Base-by-base conservation (phyloP, 257 asterid species). In the Solanum bukasovii region DNA sequence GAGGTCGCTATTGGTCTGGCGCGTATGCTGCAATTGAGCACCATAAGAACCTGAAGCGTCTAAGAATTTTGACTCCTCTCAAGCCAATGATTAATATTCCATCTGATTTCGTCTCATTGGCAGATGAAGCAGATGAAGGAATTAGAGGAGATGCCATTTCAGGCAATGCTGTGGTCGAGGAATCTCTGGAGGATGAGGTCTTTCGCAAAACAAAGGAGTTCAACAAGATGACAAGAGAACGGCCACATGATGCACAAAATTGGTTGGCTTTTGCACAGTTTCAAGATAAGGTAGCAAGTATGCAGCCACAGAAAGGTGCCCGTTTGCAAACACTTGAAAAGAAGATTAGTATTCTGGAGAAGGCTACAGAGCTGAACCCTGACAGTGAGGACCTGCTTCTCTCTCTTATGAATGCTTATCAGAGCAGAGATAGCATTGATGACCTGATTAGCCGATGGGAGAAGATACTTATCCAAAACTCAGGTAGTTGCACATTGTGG, bases 1-100 rank as follows among this genome's bases (percentile, higher is more conserved):
- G 92, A 84, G 99, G 98, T 84, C 96, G 99, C 68, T 97, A 97
- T 89, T 97, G 99, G 98, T 96, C 99, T 72, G 94, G 96, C 8
- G 93, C 92, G 65, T 93, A 93, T 89, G 91, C 98, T 87, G 97
- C 98, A 68, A 78, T 97, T 29, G 99, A 97, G 91, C 98, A 95
- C 84, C 98, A 96, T 89, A 95, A 93, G 92, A 95, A 93, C 90
- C 88, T 97, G 90, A 97, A 97, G 93, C 95, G 99, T 74, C 52
- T 91, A 9, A 92, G 94, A 49, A 88, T 97, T 91, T 91, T 92
- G 91, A 91, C 92, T 87, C 90, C 89, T 61, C 89, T 89, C 86
- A 94, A 92, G 86, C 91, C 89, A 18, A 81, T 78, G n/a, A 70
- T 89, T 84, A 92, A 90, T 88, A 77, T 40, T 9, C 90, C 74